Evolutionary conservation across 2,329 filamentous ascomycete genomes (phyloP), one percentile per base, ranked within the genome.

Genomic region (Pseudomassariella vexata): DNA sequence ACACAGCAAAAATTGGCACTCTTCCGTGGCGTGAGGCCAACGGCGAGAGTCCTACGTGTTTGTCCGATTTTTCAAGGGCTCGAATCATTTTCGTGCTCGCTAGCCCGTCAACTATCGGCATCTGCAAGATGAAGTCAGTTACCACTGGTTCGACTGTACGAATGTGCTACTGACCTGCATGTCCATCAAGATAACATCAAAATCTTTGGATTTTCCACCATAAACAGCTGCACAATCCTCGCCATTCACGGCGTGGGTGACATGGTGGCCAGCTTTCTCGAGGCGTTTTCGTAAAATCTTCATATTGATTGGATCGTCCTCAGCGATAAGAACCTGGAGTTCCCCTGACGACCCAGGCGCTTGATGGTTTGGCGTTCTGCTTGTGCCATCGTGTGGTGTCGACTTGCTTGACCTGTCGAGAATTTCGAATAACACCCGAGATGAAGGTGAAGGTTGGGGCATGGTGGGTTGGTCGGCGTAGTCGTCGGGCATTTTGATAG

Each of bases 21-120:
- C 82, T 73, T 16, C 76, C 73, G 32, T 86, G 83, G 2, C 62
- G 52, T 2, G 59, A 49, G 3, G 79, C 79, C 34, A 79, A 62
- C 1, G 59, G 46, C 1, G 84, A 88, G 18, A 83, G 65, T 0
- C 62, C 60, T 6, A 47, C 49, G 26, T 71, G 59, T 2, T 59
- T 31, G 47, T 50, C 28, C 28, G 66, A 55, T 63, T 73, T 72
- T 51, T 94, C 87, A 32, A 72, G 79, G 0, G 76, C 77, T 17
- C 88, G 72, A 40, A 94, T 94, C 72, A 87, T 82, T 56, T 86
- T 88, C 0, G 87, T 84, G 11, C 86, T 87, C 3, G 73, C 78
- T 17, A 89, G 69, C 10, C 88, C 88, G 50, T 94, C 86, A 5
- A 94, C 83, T 19, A 94, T 92, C 12, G 88, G 87, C 88, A 95